Evolutionary conservation across 2,329 filamentous ascomycete genomes (phyloP).

Genomic region (Ceratocystiopsis minuta): DNA sequence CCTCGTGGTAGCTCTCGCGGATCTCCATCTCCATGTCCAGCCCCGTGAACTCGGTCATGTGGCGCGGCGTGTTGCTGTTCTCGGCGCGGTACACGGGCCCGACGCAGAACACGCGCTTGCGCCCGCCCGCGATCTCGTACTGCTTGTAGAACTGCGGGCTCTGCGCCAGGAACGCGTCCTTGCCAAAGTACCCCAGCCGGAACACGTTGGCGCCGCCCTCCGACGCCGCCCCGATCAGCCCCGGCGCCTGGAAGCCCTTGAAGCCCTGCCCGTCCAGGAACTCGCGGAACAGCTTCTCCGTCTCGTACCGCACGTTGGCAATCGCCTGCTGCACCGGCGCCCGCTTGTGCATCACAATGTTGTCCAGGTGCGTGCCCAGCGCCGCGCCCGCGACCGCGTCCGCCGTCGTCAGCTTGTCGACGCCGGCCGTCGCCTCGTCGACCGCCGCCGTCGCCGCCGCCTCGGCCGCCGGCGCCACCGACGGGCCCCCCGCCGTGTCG

Average conservation of each 20-base stretch:
- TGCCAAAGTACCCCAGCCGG: slow-evolving; percentile 73
- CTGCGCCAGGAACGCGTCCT: slow-evolving; percentile 63
- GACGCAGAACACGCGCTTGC: slow-evolving; percentile 62
- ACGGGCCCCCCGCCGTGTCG: slow-evolving; percentile 26
- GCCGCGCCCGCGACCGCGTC: slow-evolving; percentile 48
- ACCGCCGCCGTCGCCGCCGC: slow-evolving; percentile 18
- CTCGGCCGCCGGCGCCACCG: slow-evolving; percentile 19
- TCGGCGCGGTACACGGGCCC: slow-evolving; percentile 76
- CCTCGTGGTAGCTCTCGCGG: slow-evolving; percentile 59
- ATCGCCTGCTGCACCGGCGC: slow-evolving; percentile 83
- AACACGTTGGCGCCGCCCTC: slow-evolving; percentile 93
- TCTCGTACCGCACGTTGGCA: slow-evolving; percentile 27
- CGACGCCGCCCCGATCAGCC: slow-evolving; percentile 73
- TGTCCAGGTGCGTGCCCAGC: slow-evolving; percentile 73
- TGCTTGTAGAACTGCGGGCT: slow-evolving; percentile 81
- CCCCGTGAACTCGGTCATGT: slow-evolving; percentile 78
- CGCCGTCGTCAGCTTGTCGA: slow-evolving; percentile 15
- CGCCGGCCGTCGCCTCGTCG: slow-evolving; percentile 24
- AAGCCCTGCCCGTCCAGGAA: slow-evolving; percentile 64
- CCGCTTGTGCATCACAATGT: slow-evolving; percentile 82
- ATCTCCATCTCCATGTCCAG: slow-evolving; percentile 87
- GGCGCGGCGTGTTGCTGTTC: slow-evolving; percentile 65
- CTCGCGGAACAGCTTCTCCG: slow-evolving; percentile 21
- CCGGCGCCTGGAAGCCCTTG: slow-evolving; percentile 73
- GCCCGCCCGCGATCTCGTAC: slow-evolving; percentile 61